Evolutionary conservation across 805 yeast genomes (phyloP), one percentile per base, ranked within the genome.

Genomic region (Ogataea pilisensis): DNA sequence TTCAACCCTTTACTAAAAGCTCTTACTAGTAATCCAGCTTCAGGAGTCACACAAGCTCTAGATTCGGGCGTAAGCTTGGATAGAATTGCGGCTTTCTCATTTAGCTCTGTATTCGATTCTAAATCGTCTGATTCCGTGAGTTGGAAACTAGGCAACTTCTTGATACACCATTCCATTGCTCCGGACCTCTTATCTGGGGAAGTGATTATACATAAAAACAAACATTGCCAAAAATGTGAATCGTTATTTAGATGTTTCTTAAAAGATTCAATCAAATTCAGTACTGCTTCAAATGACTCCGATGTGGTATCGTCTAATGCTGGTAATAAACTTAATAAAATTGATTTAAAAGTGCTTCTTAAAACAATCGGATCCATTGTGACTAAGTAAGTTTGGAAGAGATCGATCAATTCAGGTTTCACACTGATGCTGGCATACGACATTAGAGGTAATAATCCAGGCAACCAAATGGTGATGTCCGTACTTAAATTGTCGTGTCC

Each of bases 301-400:
- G 90, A 79, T 31, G 90, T 78, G 49, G 90, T 96, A 53, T 93
- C 98, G 53, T 93, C 99, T 38, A 93, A 74, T 0, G 96, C 96
- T 0, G 96, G 89, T 3, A 91, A 62, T 26, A 90, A 68, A 45
- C 91, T 76, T 37, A 89, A 69, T 5, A 91, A 61, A 7, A 91
- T 54, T 0, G 97, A 89, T 42, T 77, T 80, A 26, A 85, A 65
- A 14, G 87, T 60, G 19, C 73, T 63, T 40, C 78, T 70, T 41
- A 90, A 61, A 0, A 70, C 61, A 0, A 49, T 42, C 2, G 78
- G 55, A 3, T 82, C 75, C 3, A 85, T 52, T 28, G 65, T 68
- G 7, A 85, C 65, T 6, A 89, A 56, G 50, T 75, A 74, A 2
- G 68, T 67, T 25, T 72, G 73, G 48, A 82, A 78, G 2, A 91